phyloP scores from a whole-genome alignment of 768 basidiomycete species.

The Tricholoma bakamatsutake region DNA sequence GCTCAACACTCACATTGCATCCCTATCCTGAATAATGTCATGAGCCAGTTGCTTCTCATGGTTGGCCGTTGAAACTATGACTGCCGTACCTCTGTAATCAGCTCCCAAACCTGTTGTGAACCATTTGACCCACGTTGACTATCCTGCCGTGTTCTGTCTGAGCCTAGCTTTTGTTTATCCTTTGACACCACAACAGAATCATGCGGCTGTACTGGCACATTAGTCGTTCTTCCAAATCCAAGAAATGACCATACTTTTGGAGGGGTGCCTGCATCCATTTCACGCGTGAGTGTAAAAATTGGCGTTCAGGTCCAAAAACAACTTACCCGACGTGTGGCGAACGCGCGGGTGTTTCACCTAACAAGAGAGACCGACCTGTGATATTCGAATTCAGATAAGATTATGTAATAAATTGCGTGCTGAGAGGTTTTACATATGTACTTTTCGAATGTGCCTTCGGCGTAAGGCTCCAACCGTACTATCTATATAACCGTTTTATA shows the following conservation, averaged over 20 bases:
- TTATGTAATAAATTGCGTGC: too few species aligned
- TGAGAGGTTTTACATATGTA: too few species aligned
- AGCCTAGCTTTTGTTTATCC: not conserved
- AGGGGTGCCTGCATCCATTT: not conserved
- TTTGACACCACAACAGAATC: not conserved
- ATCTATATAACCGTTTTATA: too few species aligned
- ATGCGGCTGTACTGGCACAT: not conserved
- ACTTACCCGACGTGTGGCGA: not conserved
- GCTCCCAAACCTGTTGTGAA: not conserved
- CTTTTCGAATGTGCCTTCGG: too few species aligned
- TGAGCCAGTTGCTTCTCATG: not conserved
- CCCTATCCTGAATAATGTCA: constrained; percentile 1
- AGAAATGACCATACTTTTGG: not conserved
- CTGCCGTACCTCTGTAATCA: not conserved
- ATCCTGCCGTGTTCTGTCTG: not conserved
- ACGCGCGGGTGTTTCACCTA: not conserved
- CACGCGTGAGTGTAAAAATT: not conserved
- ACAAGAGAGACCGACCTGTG: not conserved
- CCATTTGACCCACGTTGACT: not conserved
- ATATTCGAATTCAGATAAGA: not conserved
- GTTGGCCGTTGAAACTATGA: not conserved
- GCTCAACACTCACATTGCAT: not conserved
- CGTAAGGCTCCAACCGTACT: too few species aligned
- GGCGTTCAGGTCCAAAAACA: not conserved
- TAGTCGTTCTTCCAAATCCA: not conserved